A percentile compares a stretch with the other conserved stretches of the same genome.
These are phyloP conservation scores for Sorghum bicolor DNA, from an alignment of 176 grass and related monocot species.

Conservation along the genomic window Sorghum_bicolor_NCBIv3 NC_012873.2:12310501-12311000, in stretches of 20 bases:
- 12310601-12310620: background rate
- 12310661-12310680: background rate
- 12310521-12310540: background rate
- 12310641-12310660: background rate
- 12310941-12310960: background rate
- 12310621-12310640: background rate
- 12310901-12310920: constrained; percentile 10
- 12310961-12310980: constrained; percentile 5
- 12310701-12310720: background rate
- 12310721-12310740: background rate
- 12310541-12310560: background rate
- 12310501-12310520: background rate
- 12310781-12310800: background rate
- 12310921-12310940: background rate
- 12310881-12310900: background rate
- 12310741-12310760: background rate
- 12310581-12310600: no score
- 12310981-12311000: background rate
- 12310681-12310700: background rate
- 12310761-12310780: background rate
- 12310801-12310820: background rate
- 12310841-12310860: background rate
- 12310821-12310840: background rate
- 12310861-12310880: background rate
- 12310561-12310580: background rate